phyloP scores from a whole-genome alignment of 2,329 filamentous ascomycete species.

The Gremmenia infestans region DNA sequence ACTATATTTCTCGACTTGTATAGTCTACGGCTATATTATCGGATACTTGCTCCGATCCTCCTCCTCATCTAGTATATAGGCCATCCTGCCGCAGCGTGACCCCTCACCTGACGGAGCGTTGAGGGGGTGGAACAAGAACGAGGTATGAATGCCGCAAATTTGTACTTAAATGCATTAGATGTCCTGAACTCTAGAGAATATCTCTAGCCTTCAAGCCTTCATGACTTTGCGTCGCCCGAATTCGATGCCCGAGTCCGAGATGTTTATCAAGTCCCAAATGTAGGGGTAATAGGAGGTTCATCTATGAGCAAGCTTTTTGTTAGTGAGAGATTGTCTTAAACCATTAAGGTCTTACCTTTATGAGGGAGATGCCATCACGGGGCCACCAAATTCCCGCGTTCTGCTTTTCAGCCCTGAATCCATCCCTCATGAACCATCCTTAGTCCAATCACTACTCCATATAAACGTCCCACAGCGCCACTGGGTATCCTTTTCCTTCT shows the following conservation, averaged over 20 bases:
- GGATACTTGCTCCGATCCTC: no score
- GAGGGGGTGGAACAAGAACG: no score
- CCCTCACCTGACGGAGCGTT: no score
- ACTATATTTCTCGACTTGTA: no score
- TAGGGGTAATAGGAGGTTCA: not conserved
- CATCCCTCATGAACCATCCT: conserved; percentile 6
- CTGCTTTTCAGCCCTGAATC: not conserved
- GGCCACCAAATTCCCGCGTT: not conserved
- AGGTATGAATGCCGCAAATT: no score
- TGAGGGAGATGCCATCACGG: not conserved
- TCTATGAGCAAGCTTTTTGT: not conserved
- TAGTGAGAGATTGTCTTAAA: not conserved
- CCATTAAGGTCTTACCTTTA: not conserved
- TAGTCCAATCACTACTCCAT: conserved; percentile 31
- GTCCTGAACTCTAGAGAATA: no score
- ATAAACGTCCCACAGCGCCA: conserved; percentile 89
- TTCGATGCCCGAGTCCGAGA: not conserved
- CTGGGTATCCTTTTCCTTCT: conserved; percentile 76
- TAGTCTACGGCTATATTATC: no score
- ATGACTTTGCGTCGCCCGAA: not conserved
- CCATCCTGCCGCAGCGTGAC: no score
- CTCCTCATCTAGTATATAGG: no score
- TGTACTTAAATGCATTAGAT: no score
- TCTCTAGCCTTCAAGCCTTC: not conserved
- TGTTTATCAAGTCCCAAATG: not conserved